These are phyloP conservation scores for Alternaria arbusti DNA, from an alignment of 2,329 filamentous ascomycete species.

Conservation along the genomic window DNA sequence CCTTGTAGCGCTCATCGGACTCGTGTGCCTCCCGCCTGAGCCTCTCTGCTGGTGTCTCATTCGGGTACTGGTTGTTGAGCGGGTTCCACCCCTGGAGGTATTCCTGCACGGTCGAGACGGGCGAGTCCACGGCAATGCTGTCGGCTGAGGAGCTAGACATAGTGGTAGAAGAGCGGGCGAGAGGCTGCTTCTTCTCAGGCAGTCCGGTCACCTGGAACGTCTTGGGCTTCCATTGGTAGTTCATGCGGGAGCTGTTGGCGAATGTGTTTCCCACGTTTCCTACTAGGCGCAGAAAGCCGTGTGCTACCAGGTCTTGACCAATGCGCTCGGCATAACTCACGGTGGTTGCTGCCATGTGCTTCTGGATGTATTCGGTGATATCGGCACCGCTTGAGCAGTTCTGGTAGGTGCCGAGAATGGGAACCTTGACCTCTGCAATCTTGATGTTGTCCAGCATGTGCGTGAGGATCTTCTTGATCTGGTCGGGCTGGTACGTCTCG, in stretches of 20 bases:
- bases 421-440: slow-evolving; percentile 89
- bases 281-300: slow-evolving; percentile 86
- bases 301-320: slow-evolving; percentile 86
- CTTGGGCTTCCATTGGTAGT: slow-evolving; percentile 95
- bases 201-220: slow-evolving; percentile 87
- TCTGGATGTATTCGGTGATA: slow-evolving; percentile 94
- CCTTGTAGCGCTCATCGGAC: slow-evolving; percentile 92
- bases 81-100: slow-evolving; percentile 94
- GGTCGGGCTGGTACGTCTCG: slow-evolving; percentile 80
- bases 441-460: slow-evolving; percentile 89
- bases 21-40: slow-evolving; percentile 88
- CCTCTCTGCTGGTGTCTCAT: slow-evolving; percentile 87
- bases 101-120: slow-evolving; percentile 83
- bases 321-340: slow-evolving; percentile 93
- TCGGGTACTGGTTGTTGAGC: slow-evolving; percentile 86
- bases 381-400: slow-evolving; percentile 92
- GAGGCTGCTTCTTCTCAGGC: slow-evolving; percentile 80
- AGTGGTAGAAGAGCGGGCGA: slow-evolving; percentile 77
- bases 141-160: slow-evolving; percentile 54
- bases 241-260: slow-evolving; percentile 96
- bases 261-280: slow-evolving; percentile 96
- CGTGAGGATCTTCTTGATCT: slow-evolving; percentile 86
- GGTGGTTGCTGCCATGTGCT: slow-evolving; percentile 81
- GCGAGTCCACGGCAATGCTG: slow-evolving; percentile 71
- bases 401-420: slow-evolving; percentile 91